A percentile compares a stretch with the other conserved stretches of the same genome.
Conservation (phyloP, 495 filamentous ascomycete species). For the Glutinoglossum americanum region DNA sequence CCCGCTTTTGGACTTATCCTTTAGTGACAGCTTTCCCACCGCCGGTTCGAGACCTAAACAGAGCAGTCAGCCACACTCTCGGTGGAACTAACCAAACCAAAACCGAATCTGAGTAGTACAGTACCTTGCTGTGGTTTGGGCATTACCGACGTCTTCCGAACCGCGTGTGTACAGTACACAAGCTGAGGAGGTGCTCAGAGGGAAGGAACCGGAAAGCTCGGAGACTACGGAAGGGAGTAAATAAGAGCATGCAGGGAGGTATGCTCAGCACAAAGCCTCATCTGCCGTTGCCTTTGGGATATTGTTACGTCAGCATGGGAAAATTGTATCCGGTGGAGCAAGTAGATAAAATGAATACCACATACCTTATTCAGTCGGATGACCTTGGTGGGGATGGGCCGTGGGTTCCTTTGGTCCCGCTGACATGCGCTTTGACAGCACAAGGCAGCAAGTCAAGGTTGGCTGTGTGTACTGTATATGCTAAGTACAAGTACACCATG, state of each 20-base stretch:
- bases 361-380: too few relatives aligned
- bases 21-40: background rate
- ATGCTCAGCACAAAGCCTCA: background rate
- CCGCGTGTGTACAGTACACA: background rate
- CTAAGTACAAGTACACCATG: background rate
- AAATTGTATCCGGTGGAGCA: too few relatives aligned
- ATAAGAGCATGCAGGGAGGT: background rate
- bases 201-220: conserved; percentile 14
- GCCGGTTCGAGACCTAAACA: background rate
- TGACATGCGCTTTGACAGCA: too few relatives aligned
- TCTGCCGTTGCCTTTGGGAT: background rate
- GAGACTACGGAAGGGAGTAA: background rate
- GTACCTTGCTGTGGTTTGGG: background rate
- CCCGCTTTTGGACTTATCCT: background rate
- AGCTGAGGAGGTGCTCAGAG: conserved; percentile 11
- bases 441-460: background rate
- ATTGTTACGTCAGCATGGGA: background rate
- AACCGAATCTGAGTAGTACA: background rate
- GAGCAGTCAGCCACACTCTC: background rate
- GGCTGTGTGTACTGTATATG: background rate
- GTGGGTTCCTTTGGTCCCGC: too few relatives aligned
- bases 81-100: too few relatives aligned
- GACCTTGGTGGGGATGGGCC: too few relatives aligned
- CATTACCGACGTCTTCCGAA: background rate
- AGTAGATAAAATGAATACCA: too few relatives aligned